A percentile compares a stretch with the other conserved stretches of the same genome.
These are phyloP conservation scores for Osmozyma mogii DNA, from an alignment of 805 yeast species.

Conservation along the genomic window DNA sequence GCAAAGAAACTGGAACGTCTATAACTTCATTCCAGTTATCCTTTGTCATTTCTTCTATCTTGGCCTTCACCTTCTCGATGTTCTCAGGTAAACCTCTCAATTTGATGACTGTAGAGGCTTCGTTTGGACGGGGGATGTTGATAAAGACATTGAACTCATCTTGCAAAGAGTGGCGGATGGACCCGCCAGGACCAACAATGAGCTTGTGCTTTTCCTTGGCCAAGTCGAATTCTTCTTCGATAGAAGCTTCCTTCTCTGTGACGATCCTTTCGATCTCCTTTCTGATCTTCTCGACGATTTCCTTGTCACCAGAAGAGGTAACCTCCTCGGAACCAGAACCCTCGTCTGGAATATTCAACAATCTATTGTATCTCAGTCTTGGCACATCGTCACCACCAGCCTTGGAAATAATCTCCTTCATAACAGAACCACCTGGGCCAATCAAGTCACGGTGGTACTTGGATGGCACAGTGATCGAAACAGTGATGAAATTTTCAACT, in stretches of 20 bases:
- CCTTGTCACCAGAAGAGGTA: slow-evolving; percentile 66
- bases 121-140: slow-evolving; percentile 56
- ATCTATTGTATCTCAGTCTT: slow-evolving; percentile 41
- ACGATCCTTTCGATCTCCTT: slow-evolving; percentile 57
- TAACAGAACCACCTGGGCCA: slow-evolving; percentile 70
- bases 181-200: slow-evolving; percentile 77
- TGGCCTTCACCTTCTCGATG: slow-evolving; percentile 54
- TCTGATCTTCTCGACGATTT: slow-evolving; percentile 61
- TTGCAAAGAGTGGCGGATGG: slow-evolving; percentile 64
- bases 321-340: slow-evolving; percentile 52
- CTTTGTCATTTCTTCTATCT: slow-evolving; percentile 51
- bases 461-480: slow-evolving; percentile 58
- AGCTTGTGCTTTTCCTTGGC: slow-evolving; percentile 69
- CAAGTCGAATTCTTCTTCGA: slow-evolving; percentile 45
- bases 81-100: slow-evolving; percentile 62
- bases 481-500: slow-evolving; percentile 52
- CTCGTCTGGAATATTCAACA: slow-evolving; percentile 63
- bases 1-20: slow-evolving; percentile 49
- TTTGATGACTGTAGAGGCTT: slow-evolving; percentile 42
- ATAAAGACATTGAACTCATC: slow-evolving; percentile 57
- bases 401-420: slow-evolving; percentile 62
- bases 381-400: slow-evolving; percentile 60
- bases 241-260: slow-evolving; percentile 52
- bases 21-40: slow-evolving; percentile 50
- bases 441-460: slow-evolving; percentile 68